phyloP scores from a whole-genome alignment of 805 yeast genomes.

The Ogataea dorogensis region DNA sequence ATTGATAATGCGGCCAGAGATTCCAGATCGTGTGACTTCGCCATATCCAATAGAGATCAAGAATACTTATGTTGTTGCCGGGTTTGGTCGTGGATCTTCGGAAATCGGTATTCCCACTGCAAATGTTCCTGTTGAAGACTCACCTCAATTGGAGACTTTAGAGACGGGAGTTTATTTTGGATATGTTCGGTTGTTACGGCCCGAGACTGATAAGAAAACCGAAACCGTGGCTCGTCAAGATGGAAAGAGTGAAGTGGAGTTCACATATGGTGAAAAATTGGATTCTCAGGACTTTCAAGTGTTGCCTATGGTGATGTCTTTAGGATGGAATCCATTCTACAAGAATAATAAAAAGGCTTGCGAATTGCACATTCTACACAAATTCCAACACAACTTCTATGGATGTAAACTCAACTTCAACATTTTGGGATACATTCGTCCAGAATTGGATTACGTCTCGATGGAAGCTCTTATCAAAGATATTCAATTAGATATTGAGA shows the following conservation, averaged over 20 bases:
- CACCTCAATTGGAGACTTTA: conserved; percentile 40
- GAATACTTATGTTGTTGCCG: conserved; percentile 57
- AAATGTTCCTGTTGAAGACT: conserved; percentile 61
- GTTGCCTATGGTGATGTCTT: conserved; percentile 89
- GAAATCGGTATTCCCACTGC: conserved; percentile 97
- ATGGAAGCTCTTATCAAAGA: conserved; percentile 80
- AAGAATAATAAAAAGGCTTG: conserved; percentile 78
- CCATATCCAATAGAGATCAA: conserved; percentile 51
- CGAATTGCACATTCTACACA: conserved; percentile 81
- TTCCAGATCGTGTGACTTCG: conserved; percentile 42
- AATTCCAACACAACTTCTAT: conserved; percentile 67
- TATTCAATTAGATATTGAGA: conserved; percentile 73
- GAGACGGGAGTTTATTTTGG: conserved; percentile 92
- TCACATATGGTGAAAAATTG: conserved; percentile 61
- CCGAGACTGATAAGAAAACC: conserved; percentile 20
- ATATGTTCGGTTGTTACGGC: conserved; percentile 35
- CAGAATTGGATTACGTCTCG: conserved; percentile 83
- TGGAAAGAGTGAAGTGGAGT: conserved; percentile 43
- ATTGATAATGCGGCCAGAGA: conserved; percentile 36
- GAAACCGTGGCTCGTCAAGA: conserved; percentile 32
- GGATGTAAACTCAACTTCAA: conserved; percentile 73
- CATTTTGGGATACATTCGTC: conserved; percentile 86
- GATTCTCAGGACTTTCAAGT: conserved; percentile 43
- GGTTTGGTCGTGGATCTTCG: conserved; percentile 94
- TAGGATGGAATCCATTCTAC: conserved; percentile 95